Evolutionary conservation across 1,284 basidiomycete species (phyloP), one percentile per base, ranked within the genome.

Genomic region (Cutaneotrichosporon sp.): DNA sequence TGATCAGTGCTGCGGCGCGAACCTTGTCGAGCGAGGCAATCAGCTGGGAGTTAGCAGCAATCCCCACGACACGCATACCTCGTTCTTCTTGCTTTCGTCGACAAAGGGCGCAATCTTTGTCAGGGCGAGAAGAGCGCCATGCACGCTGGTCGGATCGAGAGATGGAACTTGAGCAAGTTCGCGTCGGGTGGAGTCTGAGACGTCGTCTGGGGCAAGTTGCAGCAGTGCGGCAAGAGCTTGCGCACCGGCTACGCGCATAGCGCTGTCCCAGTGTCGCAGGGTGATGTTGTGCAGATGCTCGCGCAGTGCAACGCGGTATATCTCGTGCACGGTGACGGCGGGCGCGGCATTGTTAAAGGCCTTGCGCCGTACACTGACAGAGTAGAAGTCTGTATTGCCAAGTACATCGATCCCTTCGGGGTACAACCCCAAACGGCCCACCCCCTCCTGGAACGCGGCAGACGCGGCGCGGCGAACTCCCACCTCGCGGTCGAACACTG

Each of bases 361-460:
- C 62, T 88, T 88, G 55, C 87, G 80, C 30, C 90, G 78, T 9
- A 92, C 80, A 59, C 90, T 88, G 45, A 98, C 88, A 17, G 90
- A 86, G 74, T 90, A 96, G 72, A 97, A 98, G 75, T 98, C 96
- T 1, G 90, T 90, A 70, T 88, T 87, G 42, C 84, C 80, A 33
- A 99, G 79, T 15, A 97, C 85, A 64, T 92, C 89, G 55, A 99
- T 97, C 1, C 96, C 96, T 73, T 93, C 86, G 37, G 90, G 86
- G 68, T 97, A 93, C 49, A 92, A 75, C 46, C 80, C 84, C 75
- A 88, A 87, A 64, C 96, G 80, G 9, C 96, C 96, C 38, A 97
- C 96, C 65, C 88, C 87, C 74, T 99, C 96, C 72, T 98, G 96
- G 70, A 91, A 98, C 4, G 94, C 91, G 9, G 96, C 96, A 73